phyloP scores from a whole-genome alignment of 192 early-diverging fungal genomes.

The Coemansia javaensis region DNA sequence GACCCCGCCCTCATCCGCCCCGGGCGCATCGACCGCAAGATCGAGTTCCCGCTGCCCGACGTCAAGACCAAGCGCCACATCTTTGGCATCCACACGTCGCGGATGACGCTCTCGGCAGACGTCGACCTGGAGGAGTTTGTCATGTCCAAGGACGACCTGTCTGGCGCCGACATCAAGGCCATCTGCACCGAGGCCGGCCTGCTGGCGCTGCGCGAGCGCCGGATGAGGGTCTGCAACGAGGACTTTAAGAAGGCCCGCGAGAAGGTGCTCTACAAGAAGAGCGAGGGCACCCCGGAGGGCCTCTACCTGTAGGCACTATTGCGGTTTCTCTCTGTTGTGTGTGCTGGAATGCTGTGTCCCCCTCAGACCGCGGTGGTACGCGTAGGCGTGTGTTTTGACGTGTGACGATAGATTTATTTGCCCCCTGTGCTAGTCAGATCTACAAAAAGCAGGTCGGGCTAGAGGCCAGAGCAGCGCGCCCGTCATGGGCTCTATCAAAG shows the following conservation, averaged over 20 bases:
- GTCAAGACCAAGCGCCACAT: constrained; percentile 96
- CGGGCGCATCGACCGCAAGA: constrained; percentile 97
- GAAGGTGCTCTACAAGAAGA: constrained; percentile 98
- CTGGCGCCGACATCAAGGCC: constrained; percentile 98
- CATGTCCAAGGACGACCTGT: constrained; percentile 98
- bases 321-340: no score
- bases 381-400: no score
- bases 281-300: constrained; percentile 97
- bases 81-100: constrained; percentile 90
- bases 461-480: no score
- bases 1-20: constrained; percentile 97
- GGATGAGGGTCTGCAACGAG: constrained; percentile 97
- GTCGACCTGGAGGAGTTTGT: constrained; percentile 99
- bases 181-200: constrained; percentile 99
- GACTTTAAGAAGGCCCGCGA: constrained; percentile 98
- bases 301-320: constrained; percentile 76
- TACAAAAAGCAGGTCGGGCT: no score
- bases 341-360: no score
- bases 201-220: constrained; percentile 91
- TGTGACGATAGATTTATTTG: no score
- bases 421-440: no score
- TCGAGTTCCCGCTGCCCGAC: constrained; percentile 97
- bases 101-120: constrained; percentile 93
- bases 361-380: no score
- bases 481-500: no score